Evolutionary conservation across 495 filamentous ascomycete species (phyloP), one percentile per base, ranked within the genome.

Genomic region (Evernia prunastri): DNA sequence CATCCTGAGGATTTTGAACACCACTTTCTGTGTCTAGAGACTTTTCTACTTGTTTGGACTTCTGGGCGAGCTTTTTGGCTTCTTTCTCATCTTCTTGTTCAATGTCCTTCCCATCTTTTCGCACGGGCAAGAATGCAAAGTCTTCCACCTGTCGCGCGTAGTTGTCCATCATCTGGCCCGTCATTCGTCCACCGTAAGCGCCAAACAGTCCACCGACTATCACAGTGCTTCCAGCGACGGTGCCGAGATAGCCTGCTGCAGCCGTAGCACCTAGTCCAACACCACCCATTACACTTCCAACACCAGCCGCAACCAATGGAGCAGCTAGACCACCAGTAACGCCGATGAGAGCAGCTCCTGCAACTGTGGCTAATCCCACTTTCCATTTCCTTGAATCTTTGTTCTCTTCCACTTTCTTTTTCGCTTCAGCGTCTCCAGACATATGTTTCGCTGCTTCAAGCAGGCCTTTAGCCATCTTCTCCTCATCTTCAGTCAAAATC

Each of bases 61-160:
- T 68, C 42, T 60, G 53, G 11, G 63, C 66, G 67, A 76, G 72
- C 68, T 66, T 80, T 66, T 65, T 37, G 17, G 45, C 61, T 27
- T 69, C 51, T 39, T 62, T 64, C 42, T 61, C 58, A 11, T 65
- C 65, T 23, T 58, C 56, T 27, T 40, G 51, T 17, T 66, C 66
- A 17, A 60, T 74, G n/a, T 71, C 66, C 6, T 67, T 63, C 17
- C 81, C 80, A 45, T 82, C 56, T 15, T 59, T 59, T 13, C 62
- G 79, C 40, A 95, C 76, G 3, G 92, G 91, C 17, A 96, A 73
- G 66, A 98, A 92, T 5, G 84, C 91, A 74, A 97, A 96, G 72
- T 97, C 92, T 58, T 89, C 82, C 17, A 97, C 87, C 63, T 96
- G 91, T 61, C 84, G 86, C 18, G 89, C 86, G 72, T 96, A 94